Base-by-base conservation (phyloP, 179 eudicot genomes). In the Spinacia oleracea region DNA sequence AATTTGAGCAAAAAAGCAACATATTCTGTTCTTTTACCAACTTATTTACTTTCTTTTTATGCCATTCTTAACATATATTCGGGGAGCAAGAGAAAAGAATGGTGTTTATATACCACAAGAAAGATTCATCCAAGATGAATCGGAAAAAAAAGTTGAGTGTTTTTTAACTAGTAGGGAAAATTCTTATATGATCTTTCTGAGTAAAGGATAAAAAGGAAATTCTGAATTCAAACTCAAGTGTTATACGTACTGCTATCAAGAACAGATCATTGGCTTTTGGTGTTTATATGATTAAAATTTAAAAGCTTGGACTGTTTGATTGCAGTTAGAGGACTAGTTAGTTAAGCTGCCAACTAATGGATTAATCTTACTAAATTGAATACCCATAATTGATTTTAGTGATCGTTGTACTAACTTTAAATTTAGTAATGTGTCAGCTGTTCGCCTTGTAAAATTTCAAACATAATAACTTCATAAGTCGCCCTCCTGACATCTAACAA, bases 41-140 rank as follows among this genome's bases (percentile, higher is more conserved):
- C 31, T 21, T 6, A 66, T 18, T 31, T 40, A 32, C 15, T 51
- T 32, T 35, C 23, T 9, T n/a, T 6, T 29, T 1, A 32, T 63
- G 15, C 25, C 29, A 15, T 6, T 40, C 10, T 8, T 20, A 60
- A n/a, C 81, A 93, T 97, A 92, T 80, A 89, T 93, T 73, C 89
- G 95, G 76, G 98, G 92, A 72, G 98, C 97, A 31, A 90, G 97
- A 77, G 98, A 92, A 79, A 92, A 88, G 84, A 92, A 93, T 87
- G 98, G 98, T 56, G 90, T 93, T 48, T 93, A 90, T 72, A 80
- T 92, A 83, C 88, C 96, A 53, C 90, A 86, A 72, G 97, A 92
- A 83, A 86, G 97, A 83, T 87, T 81, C 84, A 78, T 85, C 66
- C 93, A 87, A 86, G 98, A 93, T 75, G 96, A 93, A 88, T 91